Evolutionary conservation across 2,329 filamentous ascomycete species (phyloP), one percentile per base, ranked within the genome.

Genomic region (Monosporascus sp.): DNA sequence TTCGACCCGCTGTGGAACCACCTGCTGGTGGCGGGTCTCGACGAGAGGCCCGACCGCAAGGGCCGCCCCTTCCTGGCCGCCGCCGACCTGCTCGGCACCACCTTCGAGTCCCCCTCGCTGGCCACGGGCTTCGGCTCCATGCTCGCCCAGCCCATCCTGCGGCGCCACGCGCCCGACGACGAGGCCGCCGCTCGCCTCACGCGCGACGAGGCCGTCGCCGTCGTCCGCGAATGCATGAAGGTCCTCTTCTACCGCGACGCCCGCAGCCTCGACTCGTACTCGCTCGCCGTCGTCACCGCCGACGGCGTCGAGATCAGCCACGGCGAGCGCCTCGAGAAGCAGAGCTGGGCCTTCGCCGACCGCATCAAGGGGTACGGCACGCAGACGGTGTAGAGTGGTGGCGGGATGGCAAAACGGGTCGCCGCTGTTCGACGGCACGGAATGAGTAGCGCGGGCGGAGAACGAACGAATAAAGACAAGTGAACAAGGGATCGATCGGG

Each of bases 1-100:
- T 95, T 99, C 80, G 90, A 99, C 77, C 94, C 94, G 11, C 82
- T 99, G 57, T 99, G 94, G 94, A 99, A 97, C 77, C 87, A 92
- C 69, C 77, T 99, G 56, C 83, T 99, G 45, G 89, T 99, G 50
- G 93, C 88, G 50, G 94, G 94, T 26, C 80, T 97, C 63, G 90
- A 95, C 72, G 86, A 86, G 61, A 78, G 86, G 51, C 80, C 97
- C 63, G 90, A 95, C 72, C 86, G 86, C 61, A 78, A 87, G 51
- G 80, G 80, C 63, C 83, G 86, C 72, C 93, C 94, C 24, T 99
- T 97, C 82, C 82, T 99, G 52, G 93, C 91, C 60, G 89, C 85
- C 60, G 91, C 91, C 51, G 94, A 99, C 76, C 80, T 99, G 56
- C 84, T 97, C 55, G 94, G 94, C 57, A 97, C 92, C 40, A 95